Percentiles rank a stretch among this genome's conserved stretches.
These are phyloP conservation scores for Cymbopogon flexuosus DNA, from an alignment of 202 grass and related monocot species.

Conservation along the genomic window DNA sequence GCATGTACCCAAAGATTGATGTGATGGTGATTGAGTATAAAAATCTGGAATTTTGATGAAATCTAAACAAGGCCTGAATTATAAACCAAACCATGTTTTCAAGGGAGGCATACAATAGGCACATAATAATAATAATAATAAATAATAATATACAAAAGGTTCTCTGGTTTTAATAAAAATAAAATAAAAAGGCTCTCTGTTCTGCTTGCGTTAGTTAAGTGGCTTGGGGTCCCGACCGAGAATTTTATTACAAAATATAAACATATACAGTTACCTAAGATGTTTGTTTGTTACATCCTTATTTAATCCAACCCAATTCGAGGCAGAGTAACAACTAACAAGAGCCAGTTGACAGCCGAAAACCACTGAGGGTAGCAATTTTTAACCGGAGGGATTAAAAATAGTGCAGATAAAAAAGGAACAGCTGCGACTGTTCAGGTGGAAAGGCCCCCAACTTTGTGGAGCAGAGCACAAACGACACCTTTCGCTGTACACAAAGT, in stretches of 20 bases:
- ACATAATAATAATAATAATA: background rate
- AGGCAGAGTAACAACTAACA: background rate
- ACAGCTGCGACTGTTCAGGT: background rate
- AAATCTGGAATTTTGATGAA: too few relatives aligned
- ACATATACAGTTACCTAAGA: background rate
- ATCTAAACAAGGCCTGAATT: too few relatives aligned
- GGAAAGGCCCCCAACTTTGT: constrained; percentile 25
- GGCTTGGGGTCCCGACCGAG: too few relatives aligned
- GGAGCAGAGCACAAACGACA: background rate
- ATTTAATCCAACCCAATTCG: background rate
- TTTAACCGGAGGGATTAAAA: constrained; percentile 4
- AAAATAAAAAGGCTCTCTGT: background rate
- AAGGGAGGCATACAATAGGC: background rate
- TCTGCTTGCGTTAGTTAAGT: background rate
- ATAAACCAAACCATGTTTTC: background rate
- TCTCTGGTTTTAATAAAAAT: too few relatives aligned
- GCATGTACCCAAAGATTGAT: too few relatives aligned
- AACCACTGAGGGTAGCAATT: background rate
- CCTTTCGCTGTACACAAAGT: background rate
- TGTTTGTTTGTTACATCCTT: background rate
- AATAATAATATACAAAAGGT: too few relatives aligned
- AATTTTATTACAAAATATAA: too few relatives aligned
- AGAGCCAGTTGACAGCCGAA: background rate
- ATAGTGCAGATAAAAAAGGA: constrained; percentile 3
- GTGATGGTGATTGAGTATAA: too few relatives aligned